These are phyloP conservation scores for Coemansia sp. DNA, from an alignment of 192 early-diverging fungal genomes.

Conservation along the genomic window DNA sequence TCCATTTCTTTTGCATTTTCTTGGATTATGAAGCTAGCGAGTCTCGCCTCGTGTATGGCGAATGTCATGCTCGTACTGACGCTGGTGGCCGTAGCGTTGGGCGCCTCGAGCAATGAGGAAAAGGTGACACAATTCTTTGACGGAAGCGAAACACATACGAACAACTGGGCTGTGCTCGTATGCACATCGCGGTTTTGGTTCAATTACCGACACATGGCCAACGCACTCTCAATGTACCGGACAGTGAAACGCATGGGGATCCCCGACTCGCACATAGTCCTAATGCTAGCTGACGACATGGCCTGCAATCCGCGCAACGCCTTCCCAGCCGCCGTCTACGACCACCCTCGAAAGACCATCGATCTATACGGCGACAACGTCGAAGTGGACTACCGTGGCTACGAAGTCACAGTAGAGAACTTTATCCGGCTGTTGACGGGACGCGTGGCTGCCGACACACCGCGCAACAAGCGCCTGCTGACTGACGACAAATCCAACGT, in stretches of 20 bases:
- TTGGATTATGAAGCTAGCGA: background rate
- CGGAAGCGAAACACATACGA: slow-evolving; percentile 74
- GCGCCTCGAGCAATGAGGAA: slow-evolving; percentile 4
- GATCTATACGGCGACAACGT: slow-evolving; percentile 98
- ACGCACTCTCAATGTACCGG: slow-evolving; percentile 98
- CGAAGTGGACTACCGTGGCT: slow-evolving; percentile 98
- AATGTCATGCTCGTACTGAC: background rate
- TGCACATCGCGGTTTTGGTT: slow-evolving; percentile 99
- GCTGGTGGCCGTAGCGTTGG: background rate
- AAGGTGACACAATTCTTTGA: slow-evolving; percentile 62
- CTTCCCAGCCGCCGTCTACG: slow-evolving; percentile 91
- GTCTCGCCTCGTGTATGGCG: background rate
- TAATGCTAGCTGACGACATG: slow-evolving; percentile 99
- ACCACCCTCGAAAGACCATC: slow-evolving; percentile 76
- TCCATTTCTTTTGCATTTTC: background rate
- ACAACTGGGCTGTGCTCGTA: slow-evolving; percentile 99
- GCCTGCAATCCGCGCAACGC: slow-evolving; percentile 96
- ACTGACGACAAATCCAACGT: slow-evolving; percentile 97
- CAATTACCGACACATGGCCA: slow-evolving; percentile 99
- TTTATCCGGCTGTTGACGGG: slow-evolving; percentile 93
- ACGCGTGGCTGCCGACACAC: slow-evolving; percentile 82
- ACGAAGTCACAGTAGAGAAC: slow-evolving; percentile 98
- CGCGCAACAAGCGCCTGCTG: slow-evolving; percentile 91
- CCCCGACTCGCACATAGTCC: slow-evolving; percentile 97
- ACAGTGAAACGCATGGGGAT: slow-evolving; percentile 98